Evolutionary conservation across 352 stramenopile species (phyloP), one percentile per base, ranked within the genome.

Genomic region (Pythium insidiosum): DNA sequence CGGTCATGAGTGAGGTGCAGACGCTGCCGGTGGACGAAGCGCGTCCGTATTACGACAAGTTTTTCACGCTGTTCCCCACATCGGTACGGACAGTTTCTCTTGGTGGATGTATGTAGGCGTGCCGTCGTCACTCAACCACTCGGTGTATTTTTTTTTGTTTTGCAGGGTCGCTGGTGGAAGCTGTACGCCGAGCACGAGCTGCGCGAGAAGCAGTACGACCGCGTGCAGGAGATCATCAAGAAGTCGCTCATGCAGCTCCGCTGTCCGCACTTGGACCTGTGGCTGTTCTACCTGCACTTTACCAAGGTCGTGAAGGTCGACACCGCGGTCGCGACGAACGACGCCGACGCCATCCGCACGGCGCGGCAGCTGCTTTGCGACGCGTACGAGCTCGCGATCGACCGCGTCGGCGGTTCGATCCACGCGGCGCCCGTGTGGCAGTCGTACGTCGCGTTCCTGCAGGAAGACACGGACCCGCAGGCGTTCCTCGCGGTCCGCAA

Each of bases 201-300:
- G 34, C 67, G 72, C 13, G 80, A 90, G 40, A 88, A 91, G 46
- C 59, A 94, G 35, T 90, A 90, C 40, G 75, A 91, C 38, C 78
- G 78, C 42, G 82, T 92, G 18, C 82, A 90, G 46, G 75, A 82
- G 43, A 88, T 94, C 55, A 88, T 94, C 39, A 84, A 88, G 56
- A 89, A 88, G 59, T 88, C 79, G 45, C 72, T 94, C 24, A 87
- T 91, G 70, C 66, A 90, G 58, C 48, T 91, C 34, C 72, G 79
- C 16, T 90, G 77, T 42, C 79, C 77, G 19, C 61, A 91, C 37
- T 63, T 94, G 38, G 82, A 94, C 13, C 63, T 94, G 15, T 94
- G 82, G 82, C 62, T 76, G 3, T 92, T 94, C 38, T 94, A 94
- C 57, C 61, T 94, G 23, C 79, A 82, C 51, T 92, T 94, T 43